A percentile compares a stretch with the other conserved stretches of the same genome.
Evolutionary conservation across 2,329 filamentous ascomycete genomes (phyloP).

Genomic region (Claviceps fusiformis): DNA sequence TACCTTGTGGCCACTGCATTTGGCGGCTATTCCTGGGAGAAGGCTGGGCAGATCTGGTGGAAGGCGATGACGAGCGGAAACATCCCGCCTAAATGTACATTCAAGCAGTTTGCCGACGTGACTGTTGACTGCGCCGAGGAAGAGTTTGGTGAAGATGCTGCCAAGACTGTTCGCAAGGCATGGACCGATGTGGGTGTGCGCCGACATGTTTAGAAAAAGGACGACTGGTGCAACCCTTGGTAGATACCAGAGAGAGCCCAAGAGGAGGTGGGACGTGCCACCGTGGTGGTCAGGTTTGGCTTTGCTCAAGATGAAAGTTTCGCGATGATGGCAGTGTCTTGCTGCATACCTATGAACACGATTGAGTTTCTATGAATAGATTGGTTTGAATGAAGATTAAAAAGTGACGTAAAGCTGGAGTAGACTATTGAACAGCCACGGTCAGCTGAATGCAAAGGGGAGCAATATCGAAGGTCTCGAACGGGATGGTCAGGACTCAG

Average conservation of each 20-base stretch:
- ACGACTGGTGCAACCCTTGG: slow-evolving; percentile 4
- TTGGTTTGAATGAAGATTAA: no score
- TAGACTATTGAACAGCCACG: no score
- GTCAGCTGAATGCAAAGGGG: no score
- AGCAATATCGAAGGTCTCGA: no score
- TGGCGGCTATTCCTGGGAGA: slow-evolving; percentile 40
- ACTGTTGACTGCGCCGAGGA: slow-evolving; percentile 32
- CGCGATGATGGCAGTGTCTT: background rate
- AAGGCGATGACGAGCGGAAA: slow-evolving; percentile 30
- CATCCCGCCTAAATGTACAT: slow-evolving; percentile 27
- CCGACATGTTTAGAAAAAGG: slow-evolving; percentile 9
- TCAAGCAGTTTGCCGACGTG: slow-evolving; percentile 34
- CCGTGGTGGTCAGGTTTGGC: background rate
- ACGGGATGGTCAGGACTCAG: no score
- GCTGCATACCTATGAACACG: background rate
- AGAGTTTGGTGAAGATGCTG: slow-evolving; percentile 26
- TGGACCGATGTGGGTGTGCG: slow-evolving; percentile 35
- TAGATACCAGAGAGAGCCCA: background rate
- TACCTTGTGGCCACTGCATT: slow-evolving; percentile 33
- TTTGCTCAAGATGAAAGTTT: background rate
- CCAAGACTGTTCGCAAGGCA: slow-evolving; percentile 30
- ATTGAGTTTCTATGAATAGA: background rate
- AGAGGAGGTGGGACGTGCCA: background rate
- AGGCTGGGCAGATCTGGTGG: slow-evolving; percentile 40
- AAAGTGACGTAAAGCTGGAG: no score